Evolutionary conservation across 805 yeast species (phyloP).

Genomic region (Cyberlindnera suaveolens): DNA sequence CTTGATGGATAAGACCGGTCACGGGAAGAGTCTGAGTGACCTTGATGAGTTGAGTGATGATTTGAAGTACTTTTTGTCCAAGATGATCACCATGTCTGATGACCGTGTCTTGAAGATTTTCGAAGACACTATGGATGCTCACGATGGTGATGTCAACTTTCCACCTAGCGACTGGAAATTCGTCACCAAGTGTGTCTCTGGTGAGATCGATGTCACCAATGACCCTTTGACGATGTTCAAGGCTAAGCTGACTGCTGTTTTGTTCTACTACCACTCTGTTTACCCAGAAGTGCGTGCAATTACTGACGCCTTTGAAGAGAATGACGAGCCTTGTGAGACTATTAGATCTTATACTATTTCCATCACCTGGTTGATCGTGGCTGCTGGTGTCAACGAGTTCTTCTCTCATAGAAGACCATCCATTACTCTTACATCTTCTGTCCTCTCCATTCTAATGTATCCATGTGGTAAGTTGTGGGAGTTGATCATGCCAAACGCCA

Average conservation of each 20-base stretch:
- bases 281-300: slow-evolving; percentile 66
- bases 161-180: slow-evolving; percentile 24
- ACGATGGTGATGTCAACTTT: slow-evolving; percentile 43
- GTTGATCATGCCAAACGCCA: slow-evolving; percentile 39
- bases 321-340: slow-evolving; percentile 42
- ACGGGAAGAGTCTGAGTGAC: slow-evolving; percentile 9
- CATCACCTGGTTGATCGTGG: slow-evolving; percentile 42
- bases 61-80: slow-evolving; percentile 10
- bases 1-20: slow-evolving; percentile 14
- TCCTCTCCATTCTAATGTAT: slow-evolving; percentile 40
- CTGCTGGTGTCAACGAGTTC: slow-evolving; percentile 50
- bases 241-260: slow-evolving; percentile 4
- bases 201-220: slow-evolving; percentile 1
- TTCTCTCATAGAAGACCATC: slow-evolving; percentile 50
- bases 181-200: slow-evolving; percentile 1
- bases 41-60: slow-evolving; percentile 8
- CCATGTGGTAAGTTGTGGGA: slow-evolving; percentile 40
- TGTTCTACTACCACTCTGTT: slow-evolving; percentile 38
- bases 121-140: slow-evolving; percentile 32
- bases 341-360: slow-evolving; percentile 34
- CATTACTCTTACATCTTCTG: slow-evolving; percentile 37
- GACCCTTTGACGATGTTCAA: slow-evolving; percentile 5
- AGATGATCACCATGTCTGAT: slow-evolving; percentile 20
- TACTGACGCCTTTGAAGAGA: slow-evolving; percentile 46
- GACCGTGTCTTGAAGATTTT: slow-evolving; percentile 23